Conservation (phyloP, 306 rosid species). For the Casuarina glauca region DNA sequence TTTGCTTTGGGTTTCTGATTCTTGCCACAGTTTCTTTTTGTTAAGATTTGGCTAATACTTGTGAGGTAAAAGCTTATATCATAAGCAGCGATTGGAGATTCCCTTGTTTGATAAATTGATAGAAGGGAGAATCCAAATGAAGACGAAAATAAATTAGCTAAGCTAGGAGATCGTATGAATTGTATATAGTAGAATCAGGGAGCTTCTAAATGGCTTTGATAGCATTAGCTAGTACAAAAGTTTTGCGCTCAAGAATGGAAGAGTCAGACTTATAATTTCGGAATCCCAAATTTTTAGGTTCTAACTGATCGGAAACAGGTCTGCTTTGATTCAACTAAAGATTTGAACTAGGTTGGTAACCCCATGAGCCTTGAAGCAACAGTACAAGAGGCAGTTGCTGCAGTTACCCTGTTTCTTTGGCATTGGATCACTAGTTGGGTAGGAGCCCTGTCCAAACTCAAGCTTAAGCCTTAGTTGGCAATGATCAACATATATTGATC, state of each 20-base stretch:
- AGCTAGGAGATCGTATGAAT: background rate
- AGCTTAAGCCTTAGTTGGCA: background rate
- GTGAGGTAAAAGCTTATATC: background rate
- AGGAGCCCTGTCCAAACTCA: background rate
- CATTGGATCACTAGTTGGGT: conserved; percentile 3
- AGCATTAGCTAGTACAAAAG: background rate
- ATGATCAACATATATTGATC: background rate
- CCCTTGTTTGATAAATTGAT: background rate
- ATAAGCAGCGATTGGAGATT: background rate
- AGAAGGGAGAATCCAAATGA: background rate
- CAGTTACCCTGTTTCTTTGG: background rate
- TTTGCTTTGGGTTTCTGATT: background rate
- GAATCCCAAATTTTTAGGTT: background rate
- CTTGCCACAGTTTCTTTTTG: background rate
- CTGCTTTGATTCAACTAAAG: background rate
- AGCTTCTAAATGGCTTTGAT: background rate
- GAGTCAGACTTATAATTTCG: background rate
- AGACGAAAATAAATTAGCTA: background rate
- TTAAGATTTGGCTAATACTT: background rate
- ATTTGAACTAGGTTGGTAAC: background rate
- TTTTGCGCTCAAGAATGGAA: background rate
- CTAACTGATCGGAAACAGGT: background rate
- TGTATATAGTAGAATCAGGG: background rate
- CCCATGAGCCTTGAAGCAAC: background rate
- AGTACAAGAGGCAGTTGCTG: background rate